Conservation (phyloP, 73 alveolate genomes). For the Paramecium pentaurelia region DNA sequence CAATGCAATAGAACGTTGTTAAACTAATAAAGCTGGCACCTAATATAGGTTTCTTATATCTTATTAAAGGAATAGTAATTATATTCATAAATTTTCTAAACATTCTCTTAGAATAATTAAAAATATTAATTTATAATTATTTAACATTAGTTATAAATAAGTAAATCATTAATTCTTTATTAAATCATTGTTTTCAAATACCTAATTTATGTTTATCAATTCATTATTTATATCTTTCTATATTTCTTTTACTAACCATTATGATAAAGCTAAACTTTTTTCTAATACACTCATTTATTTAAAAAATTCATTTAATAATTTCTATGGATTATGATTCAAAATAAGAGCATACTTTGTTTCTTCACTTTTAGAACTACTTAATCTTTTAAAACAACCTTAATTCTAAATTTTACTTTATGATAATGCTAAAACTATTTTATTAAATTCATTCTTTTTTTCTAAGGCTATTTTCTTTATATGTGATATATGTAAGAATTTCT, state of each 20-base stretch:
- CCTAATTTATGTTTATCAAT: background rate
- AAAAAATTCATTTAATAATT: background rate
- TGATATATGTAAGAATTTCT: background rate
- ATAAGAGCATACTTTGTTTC: background rate
- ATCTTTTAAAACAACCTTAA: background rate
- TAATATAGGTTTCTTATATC: background rate
- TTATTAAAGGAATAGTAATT: background rate
- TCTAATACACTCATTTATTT: background rate
- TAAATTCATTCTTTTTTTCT: background rate
- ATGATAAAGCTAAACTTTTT: background rate
- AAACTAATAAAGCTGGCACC: no score
- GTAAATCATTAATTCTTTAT: background rate
- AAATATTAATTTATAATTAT: background rate
- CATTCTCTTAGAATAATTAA: background rate
- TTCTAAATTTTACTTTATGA: background rate
- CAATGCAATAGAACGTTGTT: no score
- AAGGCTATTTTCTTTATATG: background rate
- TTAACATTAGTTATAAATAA: background rate
- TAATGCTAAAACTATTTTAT: background rate
- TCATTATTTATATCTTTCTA: background rate
- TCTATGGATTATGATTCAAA: background rate
- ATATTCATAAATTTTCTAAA: background rate
- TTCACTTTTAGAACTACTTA: background rate
- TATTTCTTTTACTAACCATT: background rate
- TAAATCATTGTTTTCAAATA: background rate